A percentile compares a stretch with the other conserved stretches of the same genome.
These are phyloP conservation scores for Erythrophleum fordii DNA, from an alignment of 306 rosid genomes.

Conservation along the genomic window DNA sequence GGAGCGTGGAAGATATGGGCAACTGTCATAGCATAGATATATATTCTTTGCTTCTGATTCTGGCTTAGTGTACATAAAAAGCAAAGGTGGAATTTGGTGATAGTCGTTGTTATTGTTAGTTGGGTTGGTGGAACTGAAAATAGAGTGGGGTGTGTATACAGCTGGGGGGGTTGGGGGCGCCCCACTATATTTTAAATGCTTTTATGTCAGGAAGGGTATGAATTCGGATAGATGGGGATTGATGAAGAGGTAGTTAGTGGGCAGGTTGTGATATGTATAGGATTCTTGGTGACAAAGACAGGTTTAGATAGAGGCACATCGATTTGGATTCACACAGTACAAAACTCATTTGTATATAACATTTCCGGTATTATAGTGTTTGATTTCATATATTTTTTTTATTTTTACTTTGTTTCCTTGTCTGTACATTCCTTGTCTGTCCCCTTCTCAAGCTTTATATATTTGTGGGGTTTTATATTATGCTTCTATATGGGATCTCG, in stretches of 20 bases:
- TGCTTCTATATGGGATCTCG: neutral
- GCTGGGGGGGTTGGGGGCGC: conserved; percentile 16
- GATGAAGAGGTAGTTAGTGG: conserved; percentile 17
- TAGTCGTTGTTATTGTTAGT: conserved; percentile 52
- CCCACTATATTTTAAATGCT: conserved; percentile 48
- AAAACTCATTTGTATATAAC: conserved; percentile 52
- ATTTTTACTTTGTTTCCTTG: neutral
- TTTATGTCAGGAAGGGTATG: conserved; percentile 43
- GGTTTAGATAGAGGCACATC: conserved; percentile 42
- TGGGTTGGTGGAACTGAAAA: conserved; percentile 67
- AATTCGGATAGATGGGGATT: conserved; percentile 28
- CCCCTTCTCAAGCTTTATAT: neutral
- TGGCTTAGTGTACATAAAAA: conserved; percentile 71
- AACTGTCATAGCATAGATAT: conserved; percentile 41
- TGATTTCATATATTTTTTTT: conserved; percentile 30
- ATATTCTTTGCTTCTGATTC: conserved; percentile 79
- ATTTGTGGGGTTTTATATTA: neutral
- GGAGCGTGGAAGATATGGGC: conserved; percentile 48
- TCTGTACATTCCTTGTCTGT: too few species aligned
- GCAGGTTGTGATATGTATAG: conserved; percentile 32
- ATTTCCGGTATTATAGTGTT: conserved; percentile 42
- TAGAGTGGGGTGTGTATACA: conserved; percentile 23
- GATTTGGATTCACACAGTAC: conserved; percentile 41
- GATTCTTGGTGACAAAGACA: conserved; percentile 38
- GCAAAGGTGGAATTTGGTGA: conserved; percentile 56